Evolutionary conservation across 1,139 yeast genomes (phyloP).

Genomic region (Spathaspora sp.): DNA sequence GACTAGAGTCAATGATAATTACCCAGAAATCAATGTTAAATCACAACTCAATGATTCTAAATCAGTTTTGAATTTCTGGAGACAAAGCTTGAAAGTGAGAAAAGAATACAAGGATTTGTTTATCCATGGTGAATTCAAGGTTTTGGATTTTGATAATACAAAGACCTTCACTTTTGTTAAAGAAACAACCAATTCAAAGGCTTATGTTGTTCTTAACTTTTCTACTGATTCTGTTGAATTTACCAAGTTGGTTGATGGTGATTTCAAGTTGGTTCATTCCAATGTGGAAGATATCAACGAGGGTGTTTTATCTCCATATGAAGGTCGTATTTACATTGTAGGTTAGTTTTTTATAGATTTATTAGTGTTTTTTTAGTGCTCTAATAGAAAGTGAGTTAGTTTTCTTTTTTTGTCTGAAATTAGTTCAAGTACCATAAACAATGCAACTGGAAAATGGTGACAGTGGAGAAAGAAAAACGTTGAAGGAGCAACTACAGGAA

Average conservation of each 20-base stretch:
- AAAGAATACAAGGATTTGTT: constrained; percentile 43
- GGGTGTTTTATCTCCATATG: constrained; percentile 33
- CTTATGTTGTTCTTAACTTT: constrained; percentile 49
- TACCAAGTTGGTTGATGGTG: constrained; percentile 29
- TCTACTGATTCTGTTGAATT: constrained; percentile 30
- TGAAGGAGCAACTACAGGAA: constrained; percentile 38
- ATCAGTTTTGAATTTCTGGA: constrained; percentile 50
- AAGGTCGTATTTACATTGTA: constrained; percentile 37
- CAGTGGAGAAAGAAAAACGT: constrained; percentile 24
- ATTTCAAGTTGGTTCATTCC: constrained; percentile 28
- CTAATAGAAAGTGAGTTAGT: not conserved
- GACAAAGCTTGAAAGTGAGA: constrained; percentile 42
- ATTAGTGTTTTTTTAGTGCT: not conserved
- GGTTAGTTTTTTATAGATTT: constrained; percentile 11
- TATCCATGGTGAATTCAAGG: constrained; percentile 48
- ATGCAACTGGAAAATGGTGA: constrained; percentile 12
- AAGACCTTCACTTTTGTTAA: constrained; percentile 42
- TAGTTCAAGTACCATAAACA: not conserved
- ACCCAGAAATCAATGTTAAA: constrained; percentile 48
- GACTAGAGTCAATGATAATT: constrained; percentile 54
- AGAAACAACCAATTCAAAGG: constrained; percentile 20
- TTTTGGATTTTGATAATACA: constrained; percentile 39
- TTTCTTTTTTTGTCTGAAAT: not conserved
- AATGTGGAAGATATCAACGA: constrained; percentile 25
- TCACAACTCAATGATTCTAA: constrained; percentile 45